Percentiles rank a stretch among this genome's conserved stretches.
Evolutionary conservation across 495 filamentous ascomycete genomes (phyloP).

Genomic region (Penicillium odoratum): DNA sequence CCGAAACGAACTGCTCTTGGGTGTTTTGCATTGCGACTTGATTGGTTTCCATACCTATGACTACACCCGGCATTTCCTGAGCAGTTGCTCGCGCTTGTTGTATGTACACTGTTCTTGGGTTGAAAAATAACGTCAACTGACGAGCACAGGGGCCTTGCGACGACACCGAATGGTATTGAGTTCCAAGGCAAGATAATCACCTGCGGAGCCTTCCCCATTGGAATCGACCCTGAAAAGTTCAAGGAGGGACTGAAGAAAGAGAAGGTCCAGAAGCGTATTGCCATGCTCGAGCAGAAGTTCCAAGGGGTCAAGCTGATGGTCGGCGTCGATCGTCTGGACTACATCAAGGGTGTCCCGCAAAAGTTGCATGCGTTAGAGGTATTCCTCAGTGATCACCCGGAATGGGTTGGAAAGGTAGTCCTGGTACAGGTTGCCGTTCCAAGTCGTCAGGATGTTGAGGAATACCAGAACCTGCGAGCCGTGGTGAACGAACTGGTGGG

Average conservation of each 20-base stretch:
- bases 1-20: conserved; percentile 79
- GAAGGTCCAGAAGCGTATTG: conserved; percentile 84
- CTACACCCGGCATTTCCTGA: conserved; percentile 92
- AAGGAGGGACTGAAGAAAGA: conserved; percentile 80
- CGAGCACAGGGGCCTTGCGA: conserved; percentile 60
- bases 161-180: conserved; percentile 87
- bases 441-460: conserved; percentile 91
- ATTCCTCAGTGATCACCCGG: conserved; percentile 93
- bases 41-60: conserved; percentile 97
- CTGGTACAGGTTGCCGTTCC: conserved; percentile 95
- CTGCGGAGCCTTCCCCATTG: conserved; percentile 93
- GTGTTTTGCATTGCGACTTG: conserved; percentile 86
- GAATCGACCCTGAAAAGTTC: conserved; percentile 96
- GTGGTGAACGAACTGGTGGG: conserved; percentile 95
- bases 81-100: conserved; percentile 87
- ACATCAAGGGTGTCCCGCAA: conserved; percentile 97
- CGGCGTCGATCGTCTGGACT: conserved; percentile 92
- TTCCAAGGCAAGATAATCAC: conserved; percentile 80
- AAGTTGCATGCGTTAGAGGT: conserved; percentile 95
- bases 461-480: conserved; percentile 92
- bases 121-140: conserved; percentile 10
- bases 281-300: conserved; percentile 82
- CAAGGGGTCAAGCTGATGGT: conserved; percentile 95
- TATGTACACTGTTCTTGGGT: conserved; percentile 41
- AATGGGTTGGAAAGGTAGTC: conserved; percentile 98